These are phyloP conservation scores for Solanum medicagineum DNA, from an alignment of 257 asterid species.

Conservation along the genomic window DNA sequence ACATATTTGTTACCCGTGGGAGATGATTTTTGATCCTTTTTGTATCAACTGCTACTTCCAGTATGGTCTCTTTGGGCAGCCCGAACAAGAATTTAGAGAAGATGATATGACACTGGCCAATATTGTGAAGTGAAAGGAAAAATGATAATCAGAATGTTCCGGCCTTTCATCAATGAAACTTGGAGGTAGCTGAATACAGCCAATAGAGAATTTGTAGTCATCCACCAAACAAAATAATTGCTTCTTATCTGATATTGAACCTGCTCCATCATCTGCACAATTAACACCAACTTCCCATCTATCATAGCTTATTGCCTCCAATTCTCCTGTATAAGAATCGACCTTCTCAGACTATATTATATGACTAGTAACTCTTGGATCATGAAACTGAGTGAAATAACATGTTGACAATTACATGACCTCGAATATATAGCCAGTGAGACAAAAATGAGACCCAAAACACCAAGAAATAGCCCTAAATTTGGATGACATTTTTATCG, in stretches of 20 bases:
- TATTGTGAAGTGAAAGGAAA: neutral
- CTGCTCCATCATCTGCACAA: slow-evolving; percentile 9
- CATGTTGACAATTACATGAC: neutral
- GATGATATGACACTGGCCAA: neutral
- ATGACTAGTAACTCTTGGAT: slow-evolving; percentile 5
- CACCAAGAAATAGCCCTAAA: too few relatives aligned
- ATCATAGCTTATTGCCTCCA: slow-evolving; percentile 6
- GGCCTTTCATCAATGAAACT: slow-evolving; percentile 69
- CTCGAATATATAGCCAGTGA: too few relatives aligned
- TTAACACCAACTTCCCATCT: too few relatives aligned
- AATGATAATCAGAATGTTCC: slow-evolving; percentile 85
- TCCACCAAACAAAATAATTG: slow-evolving; percentile 55
- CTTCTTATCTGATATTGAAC: slow-evolving; percentile 9
- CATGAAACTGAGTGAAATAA: slow-evolving; percentile 21
- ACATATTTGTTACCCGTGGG: slow-evolving; percentile 42
- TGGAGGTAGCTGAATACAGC: slow-evolving; percentile 76
- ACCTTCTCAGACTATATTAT: slow-evolving; percentile 1
- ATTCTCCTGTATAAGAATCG: slow-evolving; percentile 9
- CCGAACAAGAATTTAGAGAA: slow-evolving; percentile 15
- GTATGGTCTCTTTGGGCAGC: slow-evolving; percentile 19
- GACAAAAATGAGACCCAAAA: too few relatives aligned
- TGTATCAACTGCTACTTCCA: slow-evolving; percentile 20
- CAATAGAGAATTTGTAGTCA: slow-evolving; percentile 66
- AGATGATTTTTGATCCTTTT: slow-evolving; percentile 55
- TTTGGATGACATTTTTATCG: too few relatives aligned